Conservation (phyloP, 164 flowering plant species). For the Magnolia officinalis region DNA sequence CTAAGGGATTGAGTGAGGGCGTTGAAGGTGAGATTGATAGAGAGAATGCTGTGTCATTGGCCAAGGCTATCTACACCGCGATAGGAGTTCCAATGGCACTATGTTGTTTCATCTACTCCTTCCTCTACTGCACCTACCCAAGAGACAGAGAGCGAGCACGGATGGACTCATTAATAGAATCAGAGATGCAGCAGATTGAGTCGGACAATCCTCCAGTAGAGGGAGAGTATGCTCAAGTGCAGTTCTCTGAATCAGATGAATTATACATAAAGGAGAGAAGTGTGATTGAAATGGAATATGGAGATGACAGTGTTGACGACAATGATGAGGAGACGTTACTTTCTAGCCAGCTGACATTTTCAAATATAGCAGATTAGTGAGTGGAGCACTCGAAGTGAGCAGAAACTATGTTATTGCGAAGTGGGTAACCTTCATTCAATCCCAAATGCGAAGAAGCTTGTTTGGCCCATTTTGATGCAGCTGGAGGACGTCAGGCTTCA, state of each 20-base stretch:
- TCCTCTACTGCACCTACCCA: constrained; percentile 83
- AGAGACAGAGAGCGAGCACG: constrained; percentile 71
- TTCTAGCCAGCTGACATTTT: constrained; percentile 39
- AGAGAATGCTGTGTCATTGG: constrained; percentile 72
- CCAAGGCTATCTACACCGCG: constrained; percentile 78
- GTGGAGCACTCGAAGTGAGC: not conserved
- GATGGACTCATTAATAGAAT: constrained; percentile 66
- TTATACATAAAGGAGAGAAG: constrained; percentile 23
- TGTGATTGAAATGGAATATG: constrained; percentile 45
- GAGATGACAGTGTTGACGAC: constrained; percentile 35
- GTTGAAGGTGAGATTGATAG: constrained; percentile 63
- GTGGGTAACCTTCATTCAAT: not conserved
- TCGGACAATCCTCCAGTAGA: constrained; percentile 21
- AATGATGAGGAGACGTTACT: constrained; percentile 45
- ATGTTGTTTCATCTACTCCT: constrained; percentile 75
- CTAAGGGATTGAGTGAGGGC: constrained; percentile 42
- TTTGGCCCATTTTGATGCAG: not conserved
- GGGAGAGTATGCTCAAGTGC: constrained; percentile 24
- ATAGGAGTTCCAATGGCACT: constrained; percentile 75
- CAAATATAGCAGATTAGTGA: constrained; percentile 26
- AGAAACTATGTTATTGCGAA: not conserved
- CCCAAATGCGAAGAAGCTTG: not conserved
- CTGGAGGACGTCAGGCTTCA: not conserved
- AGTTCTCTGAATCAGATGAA: constrained; percentile 22
- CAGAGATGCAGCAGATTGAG: constrained; percentile 62